phyloP scores from a whole-genome alignment of 2,329 filamentous ascomycete genomes.

The Ascochyta viciae-villosae region DNA sequence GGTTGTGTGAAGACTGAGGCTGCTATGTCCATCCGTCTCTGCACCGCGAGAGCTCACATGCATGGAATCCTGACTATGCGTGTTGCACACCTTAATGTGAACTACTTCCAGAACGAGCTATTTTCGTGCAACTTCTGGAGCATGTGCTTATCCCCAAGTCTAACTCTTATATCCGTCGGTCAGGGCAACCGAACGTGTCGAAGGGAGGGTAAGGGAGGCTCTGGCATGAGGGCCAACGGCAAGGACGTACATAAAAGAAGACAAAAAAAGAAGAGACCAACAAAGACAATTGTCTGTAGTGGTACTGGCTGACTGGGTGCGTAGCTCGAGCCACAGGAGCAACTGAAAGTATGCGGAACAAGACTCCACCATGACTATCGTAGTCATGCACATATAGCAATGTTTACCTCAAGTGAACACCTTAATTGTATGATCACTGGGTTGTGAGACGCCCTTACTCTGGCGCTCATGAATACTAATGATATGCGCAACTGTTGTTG shows the following conservation, averaged over 20 bases:
- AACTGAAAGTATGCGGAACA: not conserved
- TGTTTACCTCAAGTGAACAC: not conserved
- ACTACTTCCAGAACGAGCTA: not conserved
- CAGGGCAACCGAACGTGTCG: constrained; percentile 1
- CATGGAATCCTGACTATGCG: not conserved
- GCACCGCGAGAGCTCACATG: too few species aligned
- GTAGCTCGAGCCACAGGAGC: not conserved
- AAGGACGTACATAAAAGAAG: not conserved
- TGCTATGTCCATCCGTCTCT: too few species aligned
- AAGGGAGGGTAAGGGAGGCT: constrained; percentile 4
- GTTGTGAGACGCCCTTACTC: not conserved
- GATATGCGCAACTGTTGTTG: too few species aligned
- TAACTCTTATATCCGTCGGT: constrained; percentile 1
- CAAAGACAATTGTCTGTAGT: not conserved
- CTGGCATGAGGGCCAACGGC: not conserved
- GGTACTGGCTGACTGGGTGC: not conserved
- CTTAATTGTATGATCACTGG: not conserved
- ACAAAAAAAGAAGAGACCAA: not conserved
- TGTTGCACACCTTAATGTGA: not conserved
- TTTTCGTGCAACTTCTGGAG: not conserved
- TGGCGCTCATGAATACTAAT: not conserved
- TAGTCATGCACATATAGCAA: not conserved
- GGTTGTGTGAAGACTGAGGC: too few species aligned
- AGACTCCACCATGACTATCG: not conserved
- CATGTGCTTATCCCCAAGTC: constrained; percentile 1